Evolutionary conservation across 2,329 filamentous ascomycete genomes (phyloP), one percentile per base, ranked within the genome.

Genomic region (Curvularia eragrostidis): DNA sequence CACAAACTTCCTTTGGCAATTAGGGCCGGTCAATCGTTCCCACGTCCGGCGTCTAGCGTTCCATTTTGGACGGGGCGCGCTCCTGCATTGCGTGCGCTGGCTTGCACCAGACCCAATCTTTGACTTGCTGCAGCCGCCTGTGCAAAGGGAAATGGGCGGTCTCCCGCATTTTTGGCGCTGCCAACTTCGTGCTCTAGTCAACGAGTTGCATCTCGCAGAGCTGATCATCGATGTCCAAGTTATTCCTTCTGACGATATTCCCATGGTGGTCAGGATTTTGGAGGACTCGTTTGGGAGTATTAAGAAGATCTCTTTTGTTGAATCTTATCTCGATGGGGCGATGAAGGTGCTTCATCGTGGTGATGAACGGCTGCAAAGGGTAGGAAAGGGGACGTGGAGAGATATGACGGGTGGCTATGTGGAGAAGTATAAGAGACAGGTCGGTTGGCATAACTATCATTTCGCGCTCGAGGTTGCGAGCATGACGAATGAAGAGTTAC

Each of bases 151-250:
- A 1, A 68, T 69, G 3, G 51, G 42, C 1, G 65, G 58, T 1
- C 36, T 74, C 23, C 67, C 67, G 18, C 67, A 68, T 32, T 67
- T 74, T 28, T 75, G 72, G 72, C 67, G 72, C 26, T 72, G 69
- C 26, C 71, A 75, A 43, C 62, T 75, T 13, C 67, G 65, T 9
- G 69, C 73, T 26, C 56, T 73, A 3, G 62, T 62, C 12, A 56
- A 59, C 12, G 70, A 74, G 18, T 48, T 75, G 12, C 55, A 68
- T 32, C 59, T 75, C 0, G 38, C 50, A 34, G 64, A 62, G 0
- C 61, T 75, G 3, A 69, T 61, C 1, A 55, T 75, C 26, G 67
- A 74, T 28, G 56, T 72, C 7, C 43, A 54, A 18, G 53, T 59
- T 4, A 61, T 73, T 2, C 63, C 62, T 3, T 18, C 26, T 5